Base-by-base conservation (phyloP, 495 filamentous ascomycete species). In the Aspergillus wentii region DNA sequence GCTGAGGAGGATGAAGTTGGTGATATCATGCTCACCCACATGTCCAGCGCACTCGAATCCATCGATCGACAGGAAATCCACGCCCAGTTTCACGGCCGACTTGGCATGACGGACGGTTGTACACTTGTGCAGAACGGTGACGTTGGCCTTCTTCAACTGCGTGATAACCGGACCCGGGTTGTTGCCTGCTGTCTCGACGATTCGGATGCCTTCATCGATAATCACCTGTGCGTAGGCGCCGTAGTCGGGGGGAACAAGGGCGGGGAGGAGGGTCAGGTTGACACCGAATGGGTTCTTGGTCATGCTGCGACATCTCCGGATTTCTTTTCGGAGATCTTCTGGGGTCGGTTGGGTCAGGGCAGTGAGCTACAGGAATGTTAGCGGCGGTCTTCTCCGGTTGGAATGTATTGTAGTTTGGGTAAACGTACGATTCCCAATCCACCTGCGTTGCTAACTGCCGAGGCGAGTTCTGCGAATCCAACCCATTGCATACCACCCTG, bases 41-140 rank as follows among this genome's bases (percentile, higher is more conserved):
- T 91, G 94, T 37, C 92, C 92, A 16, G 88, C 92, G 62, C 92
- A 98, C 63, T 98, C 92, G 50, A 98, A 97, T 15, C 92, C 92
- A 52, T 98, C 92, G 50, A 98, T 97, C 20, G 80, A 87, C 22
- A 98, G 67, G 64, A 98, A 98, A 61, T 98, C 92, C 0, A 95
- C 92, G 35, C 92, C 92, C 23, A 97, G 80, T 65, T 94, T 95
- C 43, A 95, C 77, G 29, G 92, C 92, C 27, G 82, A 85, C 61
- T 89, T 82, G 22, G 92, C 92, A 53, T 98, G 92, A 15, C 91
- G 71, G 61, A 98, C 90, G 1, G 91, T 95, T 15, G 92, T 98
- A 71, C 92, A 98, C 68, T 98, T 98, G 72, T 98, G 92, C 31
- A 98, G 74, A 49, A 98, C 79, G 38, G 76, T 88, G 49, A 69